phyloP scores from a whole-genome alignment of 176 grass and related monocot species.

The Panicum miliaceum region DNA sequence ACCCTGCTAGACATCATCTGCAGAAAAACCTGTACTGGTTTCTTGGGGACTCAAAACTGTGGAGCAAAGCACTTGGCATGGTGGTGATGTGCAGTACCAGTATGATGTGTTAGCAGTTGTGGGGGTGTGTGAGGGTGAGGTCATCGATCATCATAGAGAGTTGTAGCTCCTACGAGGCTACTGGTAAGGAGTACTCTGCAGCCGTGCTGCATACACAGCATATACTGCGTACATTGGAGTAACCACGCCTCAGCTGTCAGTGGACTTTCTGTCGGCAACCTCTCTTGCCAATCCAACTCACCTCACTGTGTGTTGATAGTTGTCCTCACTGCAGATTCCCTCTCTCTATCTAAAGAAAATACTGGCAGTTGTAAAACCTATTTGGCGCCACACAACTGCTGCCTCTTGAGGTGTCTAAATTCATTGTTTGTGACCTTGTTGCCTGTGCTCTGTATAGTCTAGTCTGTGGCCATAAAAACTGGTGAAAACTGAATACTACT shows the following conservation, averaged over 20 bases:
- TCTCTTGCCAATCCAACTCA: conserved; percentile 5
- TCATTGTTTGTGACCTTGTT: not conserved
- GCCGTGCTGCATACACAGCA: not conserved
- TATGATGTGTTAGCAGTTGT: not conserved
- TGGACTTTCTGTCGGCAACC: conserved; percentile 55
- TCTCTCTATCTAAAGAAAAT: not conserved
- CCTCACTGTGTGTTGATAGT: not conserved
- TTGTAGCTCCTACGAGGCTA: not conserved
- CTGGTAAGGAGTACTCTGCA: not conserved
- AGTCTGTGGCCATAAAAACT: not conserved
- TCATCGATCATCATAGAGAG: conserved; percentile 42
- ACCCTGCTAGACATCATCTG: not conserved
- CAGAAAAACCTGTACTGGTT: conserved; percentile 5
- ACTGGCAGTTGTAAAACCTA: not conserved
- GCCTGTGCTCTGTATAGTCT: not conserved
- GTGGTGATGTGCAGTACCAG: not conserved
- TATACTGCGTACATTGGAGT: conserved; percentile 29
- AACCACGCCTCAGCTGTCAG: conserved; percentile 42
- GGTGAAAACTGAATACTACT: not conserved
- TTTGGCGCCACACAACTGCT: conserved; percentile 30
- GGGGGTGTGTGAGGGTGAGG: conserved; percentile 32
- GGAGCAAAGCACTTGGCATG: not conserved
- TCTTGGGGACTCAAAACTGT: not conserved
- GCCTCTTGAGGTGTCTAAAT: not conserved
- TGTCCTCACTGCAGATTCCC: conserved; percentile 28